phyloP scores from a whole-genome alignment of 2,329 filamentous ascomycete genomes.

The Scopulariopsis brevicaulis region DNA sequence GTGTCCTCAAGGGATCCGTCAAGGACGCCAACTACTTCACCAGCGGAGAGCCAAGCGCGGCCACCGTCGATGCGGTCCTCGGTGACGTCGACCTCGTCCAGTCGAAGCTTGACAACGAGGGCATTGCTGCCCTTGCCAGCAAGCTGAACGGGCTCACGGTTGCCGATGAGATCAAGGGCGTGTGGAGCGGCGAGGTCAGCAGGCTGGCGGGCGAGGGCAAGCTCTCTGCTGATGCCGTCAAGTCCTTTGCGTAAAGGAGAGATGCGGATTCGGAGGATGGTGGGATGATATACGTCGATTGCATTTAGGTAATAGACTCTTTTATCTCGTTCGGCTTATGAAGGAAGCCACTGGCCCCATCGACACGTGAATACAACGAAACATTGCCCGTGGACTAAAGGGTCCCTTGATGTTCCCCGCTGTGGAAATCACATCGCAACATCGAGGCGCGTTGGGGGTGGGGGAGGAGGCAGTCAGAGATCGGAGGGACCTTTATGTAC shows the following conservation, averaged over 20 bases:
- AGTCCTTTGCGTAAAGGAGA: constrained; percentile 38
- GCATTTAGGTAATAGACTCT: neutral
- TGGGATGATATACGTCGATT: neutral
- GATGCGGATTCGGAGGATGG: neutral
- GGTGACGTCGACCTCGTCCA: constrained; percentile 80
- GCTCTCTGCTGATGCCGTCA: constrained; percentile 73
- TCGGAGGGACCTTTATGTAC: too few species aligned
- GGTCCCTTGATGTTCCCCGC: too few species aligned
- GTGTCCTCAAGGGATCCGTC: constrained; percentile 82
- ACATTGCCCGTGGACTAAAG: too few species aligned
- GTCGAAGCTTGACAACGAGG: constrained; percentile 79
- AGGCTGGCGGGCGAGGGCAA: constrained; percentile 72
- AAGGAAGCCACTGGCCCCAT: neutral
- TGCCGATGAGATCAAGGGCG: constrained; percentile 71
- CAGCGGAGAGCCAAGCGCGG: constrained; percentile 57
- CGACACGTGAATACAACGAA: too few species aligned
- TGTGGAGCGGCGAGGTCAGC: constrained; percentile 70
- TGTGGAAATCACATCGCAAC: too few species aligned
- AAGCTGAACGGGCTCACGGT: constrained; percentile 75
- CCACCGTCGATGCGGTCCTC: constrained; percentile 72
- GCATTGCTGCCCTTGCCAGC: constrained; percentile 71
- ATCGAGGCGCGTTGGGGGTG: too few species aligned
- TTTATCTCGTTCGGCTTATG: neutral
- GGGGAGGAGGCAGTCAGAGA: too few species aligned
- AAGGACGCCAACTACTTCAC: constrained; percentile 98